Base-by-base conservation (phyloP, 1,284 basidiomycete species). In the Ganoderma leucocontextum region DNA sequence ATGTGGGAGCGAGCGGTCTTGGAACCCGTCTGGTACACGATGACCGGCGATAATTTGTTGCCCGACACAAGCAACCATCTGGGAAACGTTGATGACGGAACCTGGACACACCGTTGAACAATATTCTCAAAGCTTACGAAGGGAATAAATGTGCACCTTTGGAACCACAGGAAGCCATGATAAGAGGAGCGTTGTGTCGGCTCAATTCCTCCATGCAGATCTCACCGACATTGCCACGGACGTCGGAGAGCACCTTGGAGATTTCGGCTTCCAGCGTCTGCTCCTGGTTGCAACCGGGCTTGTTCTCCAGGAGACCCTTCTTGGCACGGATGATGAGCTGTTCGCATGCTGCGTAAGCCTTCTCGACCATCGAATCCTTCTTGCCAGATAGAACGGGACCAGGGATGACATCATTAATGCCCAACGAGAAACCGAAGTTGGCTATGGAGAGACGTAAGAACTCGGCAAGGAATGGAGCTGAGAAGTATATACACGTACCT, bases 1-100 rank as follows among this genome's bases (percentile, higher is more conserved):
- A 81, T 99, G 98, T 0, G 98, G 98, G 29, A 99, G 86, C 1
- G 98, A 98, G 60, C 98, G 95, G 82, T 99, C 98, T 82, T 99
- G 98, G 85, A 99, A 99, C 63, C 97, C 98, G 85, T 99, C 95
- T 1, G 96, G 96, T 8, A 99, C 97, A 90, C 98, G 98, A 79
- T 95, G 94, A 29, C 98, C 98, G 33, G 95, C 91, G 74, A 99
- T 99, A 81, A 99, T 99, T 79, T 99, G 98, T 79, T 99, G 98
- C 12, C 98, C 98, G 74, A 99, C 98, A 89, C 97, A 98, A 74
- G 98, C 98, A 68, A 99, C 98, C 98, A 99, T 99, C 83, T 99
- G 98, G 15, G 96, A 98, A 68, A 99, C 98, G 81, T 99, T 99
- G 83, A 99, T 98, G 73, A 97, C 95, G 76, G 97, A 99, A 80